Percentiles rank a stretch among this genome's conserved stretches.
phyloP scores from a whole-genome alignment of 108 stramenopile genomes.

The Pseudonitzschia multiseries region DNA sequence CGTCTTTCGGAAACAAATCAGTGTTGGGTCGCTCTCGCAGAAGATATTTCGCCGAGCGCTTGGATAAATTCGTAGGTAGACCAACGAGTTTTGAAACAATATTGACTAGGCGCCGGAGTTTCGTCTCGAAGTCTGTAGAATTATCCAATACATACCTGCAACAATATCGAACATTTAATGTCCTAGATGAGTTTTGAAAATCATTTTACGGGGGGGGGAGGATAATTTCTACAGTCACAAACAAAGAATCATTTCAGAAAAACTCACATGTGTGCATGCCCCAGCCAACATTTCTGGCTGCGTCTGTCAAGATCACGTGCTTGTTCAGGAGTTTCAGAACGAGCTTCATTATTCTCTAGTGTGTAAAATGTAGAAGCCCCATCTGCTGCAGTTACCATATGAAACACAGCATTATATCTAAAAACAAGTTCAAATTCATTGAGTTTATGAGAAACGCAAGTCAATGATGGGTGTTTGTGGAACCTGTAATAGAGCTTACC shows the following conservation, averaged over 20 bases:
- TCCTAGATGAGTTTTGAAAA: too few species aligned
- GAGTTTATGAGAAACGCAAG: background rate
- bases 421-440: background rate
- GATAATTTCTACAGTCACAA: too few species aligned
- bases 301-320: slow-evolving; percentile 72
- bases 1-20: slow-evolving; percentile 57
- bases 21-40: slow-evolving; percentile 50
- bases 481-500: background rate
- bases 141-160: slow-evolving; percentile 60
- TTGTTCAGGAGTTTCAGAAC: slow-evolving; percentile 82
- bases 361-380: slow-evolving; percentile 87
- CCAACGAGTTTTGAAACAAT: slow-evolving; percentile 68
- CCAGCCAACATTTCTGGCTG: slow-evolving; percentile 83
- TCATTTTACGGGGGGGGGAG: too few species aligned
- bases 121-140: slow-evolving; percentile 84
- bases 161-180: too few species aligned
- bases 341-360: slow-evolving; percentile 85
- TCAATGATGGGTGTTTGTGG: too few species aligned
- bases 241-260: slow-evolving; percentile 18
- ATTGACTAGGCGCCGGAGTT: slow-evolving; percentile 75
- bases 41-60: slow-evolving; percentile 69
- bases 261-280: slow-evolving; percentile 71
- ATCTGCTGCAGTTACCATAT: slow-evolving; percentile 93
- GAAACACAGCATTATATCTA: slow-evolving; percentile 93
- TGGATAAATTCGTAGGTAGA: slow-evolving; percentile 66